Conservation (phyloP, 345 rosid genomes). For the Sisymbrium irio region DNA sequence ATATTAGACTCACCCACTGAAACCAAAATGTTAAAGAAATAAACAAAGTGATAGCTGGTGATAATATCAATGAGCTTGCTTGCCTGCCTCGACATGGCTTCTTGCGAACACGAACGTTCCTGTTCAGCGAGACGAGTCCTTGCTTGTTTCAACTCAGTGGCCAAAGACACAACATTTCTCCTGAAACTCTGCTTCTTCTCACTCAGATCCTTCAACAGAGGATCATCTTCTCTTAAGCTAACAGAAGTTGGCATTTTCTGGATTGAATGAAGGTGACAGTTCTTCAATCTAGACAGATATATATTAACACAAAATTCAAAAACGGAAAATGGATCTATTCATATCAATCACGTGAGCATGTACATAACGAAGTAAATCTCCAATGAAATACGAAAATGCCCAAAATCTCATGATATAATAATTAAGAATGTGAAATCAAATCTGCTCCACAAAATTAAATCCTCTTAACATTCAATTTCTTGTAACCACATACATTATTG, state of each 20-base stretch:
- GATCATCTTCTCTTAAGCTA: constrained; percentile 57
- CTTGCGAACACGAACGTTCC: constrained; percentile 65
- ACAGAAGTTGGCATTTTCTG: constrained; percentile 40
- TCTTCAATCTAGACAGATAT: constrained; percentile 1
- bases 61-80: constrained; percentile 20
- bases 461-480: not conserved
- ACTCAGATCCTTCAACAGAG: constrained; percentile 74
- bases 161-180: constrained; percentile 80
- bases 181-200: constrained; percentile 90
- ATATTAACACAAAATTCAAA: not conserved
- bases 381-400: not conserved
- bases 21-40: constrained; percentile 1
- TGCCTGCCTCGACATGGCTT: constrained; percentile 72
- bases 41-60: constrained; percentile 6
- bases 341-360: constrained; percentile 31
- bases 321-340: not conserved
- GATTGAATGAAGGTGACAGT: not conserved
- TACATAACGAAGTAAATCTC: not conserved
- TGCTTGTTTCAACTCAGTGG: constrained; percentile 76
- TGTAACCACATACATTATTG: constrained; percentile 3
- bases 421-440: constrained; percentile 13
- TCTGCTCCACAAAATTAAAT: constrained; percentile 15
- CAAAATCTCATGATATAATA: not conserved
- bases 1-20: constrained; percentile 3
- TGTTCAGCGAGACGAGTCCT: constrained; percentile 69